A percentile compares a stretch with the other conserved stretches of the same genome.
These are phyloP conservation scores for Mediolabrus comicus DNA, from an alignment of 108 stramenopile genomes.

Conservation along the genomic window DNA sequence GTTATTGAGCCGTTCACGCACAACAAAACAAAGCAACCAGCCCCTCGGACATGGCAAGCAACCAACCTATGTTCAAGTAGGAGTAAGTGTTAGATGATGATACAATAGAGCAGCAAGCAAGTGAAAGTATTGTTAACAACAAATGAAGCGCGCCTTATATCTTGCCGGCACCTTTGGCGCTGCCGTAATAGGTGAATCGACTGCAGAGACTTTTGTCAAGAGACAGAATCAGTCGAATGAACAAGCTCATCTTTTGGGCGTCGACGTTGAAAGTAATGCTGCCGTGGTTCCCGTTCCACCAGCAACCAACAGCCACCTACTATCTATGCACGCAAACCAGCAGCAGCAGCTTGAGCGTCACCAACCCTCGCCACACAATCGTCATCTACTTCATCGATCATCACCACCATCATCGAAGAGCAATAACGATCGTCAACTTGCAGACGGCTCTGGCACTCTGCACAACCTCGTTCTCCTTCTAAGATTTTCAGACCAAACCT, in stretches of 20 bases:
- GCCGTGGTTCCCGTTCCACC: not conserved
- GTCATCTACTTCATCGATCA: not conserved
- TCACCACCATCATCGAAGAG: constrained; percentile 5
- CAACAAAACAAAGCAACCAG: no score
- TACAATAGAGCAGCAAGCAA: no score
- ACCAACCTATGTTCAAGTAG: no score
- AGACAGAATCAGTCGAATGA: not conserved
- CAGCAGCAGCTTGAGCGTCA: not conserved
- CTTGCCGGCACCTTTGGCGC: not conserved
- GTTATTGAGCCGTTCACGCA: no score
- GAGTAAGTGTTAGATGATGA: no score
- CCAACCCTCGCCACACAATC: not conserved
- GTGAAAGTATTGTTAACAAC: not conserved
- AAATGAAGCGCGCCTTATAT: not conserved
- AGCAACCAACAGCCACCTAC: no score
- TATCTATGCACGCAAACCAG: not conserved
- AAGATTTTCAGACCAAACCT: constrained; percentile 42
- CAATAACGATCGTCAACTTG: constrained; percentile 4
- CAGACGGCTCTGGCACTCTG: constrained; percentile 29
- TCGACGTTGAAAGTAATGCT: no score
- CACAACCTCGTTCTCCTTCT: constrained; percentile 58
- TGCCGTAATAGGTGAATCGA: not conserved
- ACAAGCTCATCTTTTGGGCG: not conserved
- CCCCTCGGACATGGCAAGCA: no score
- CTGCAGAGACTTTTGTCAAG: not conserved